These are phyloP conservation scores for Tuber calosporum DNA, from an alignment of 495 filamentous ascomycete genomes.

Conservation along the genomic window DNA sequence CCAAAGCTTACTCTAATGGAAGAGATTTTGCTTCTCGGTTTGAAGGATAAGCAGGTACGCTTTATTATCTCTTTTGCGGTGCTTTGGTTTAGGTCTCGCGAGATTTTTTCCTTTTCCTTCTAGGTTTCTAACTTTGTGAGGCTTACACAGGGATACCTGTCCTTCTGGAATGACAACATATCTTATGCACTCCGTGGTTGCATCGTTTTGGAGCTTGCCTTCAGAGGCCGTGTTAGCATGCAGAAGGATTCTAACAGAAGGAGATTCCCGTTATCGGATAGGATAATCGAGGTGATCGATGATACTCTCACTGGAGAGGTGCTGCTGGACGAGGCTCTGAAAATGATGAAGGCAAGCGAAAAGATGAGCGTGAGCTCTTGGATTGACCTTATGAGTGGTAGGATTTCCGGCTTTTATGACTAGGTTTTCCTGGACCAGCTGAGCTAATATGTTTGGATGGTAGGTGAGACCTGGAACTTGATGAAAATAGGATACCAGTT, in stretches of 20 bases:
- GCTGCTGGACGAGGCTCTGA: constrained; percentile 92
- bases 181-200: constrained; percentile 95
- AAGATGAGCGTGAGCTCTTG: constrained; percentile 99
- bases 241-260: constrained; percentile 90
- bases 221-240: constrained; percentile 95
- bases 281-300: constrained; percentile 92
- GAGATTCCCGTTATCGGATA: constrained; percentile 84
- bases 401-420: constrained; percentile 28
- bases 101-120: neutral
- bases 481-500: constrained; percentile 99
- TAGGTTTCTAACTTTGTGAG: constrained; percentile 19
- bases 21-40: constrained; percentile 83
- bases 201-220: constrained; percentile 94
- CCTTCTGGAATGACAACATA: constrained; percentile 99
- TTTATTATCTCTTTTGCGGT: constrained; percentile 4
- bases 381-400: constrained; percentile 99
- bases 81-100: constrained; percentile 27
- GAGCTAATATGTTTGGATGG: constrained; percentile 31
- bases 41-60: constrained; percentile 96
- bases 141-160: constrained; percentile 73
- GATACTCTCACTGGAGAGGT: constrained; percentile 96
- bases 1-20: constrained; percentile 98
- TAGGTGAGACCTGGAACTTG: constrained; percentile 98
- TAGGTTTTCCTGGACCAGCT: constrained; percentile 14
- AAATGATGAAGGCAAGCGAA: constrained; percentile 99